Base-by-base conservation (phyloP, 2,329 filamentous ascomycete genomes). In the Rhynchosporium agropyri region DNA sequence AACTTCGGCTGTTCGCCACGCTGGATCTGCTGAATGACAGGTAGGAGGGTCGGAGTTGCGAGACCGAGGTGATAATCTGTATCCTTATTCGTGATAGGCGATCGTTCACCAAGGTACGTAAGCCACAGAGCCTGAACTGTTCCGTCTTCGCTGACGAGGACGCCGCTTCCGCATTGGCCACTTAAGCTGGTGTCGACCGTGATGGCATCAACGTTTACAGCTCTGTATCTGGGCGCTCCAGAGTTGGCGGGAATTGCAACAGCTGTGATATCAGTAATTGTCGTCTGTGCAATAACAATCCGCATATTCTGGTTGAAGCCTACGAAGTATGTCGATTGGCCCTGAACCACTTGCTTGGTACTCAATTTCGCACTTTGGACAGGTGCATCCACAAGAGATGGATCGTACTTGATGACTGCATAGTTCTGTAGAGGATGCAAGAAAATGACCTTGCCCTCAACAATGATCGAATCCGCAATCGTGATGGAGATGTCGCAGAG, bases 381-480 rank as follows among this genome's bases (percentile, higher is more conserved):
- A 0, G 95, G 93, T 1, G 94, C 95, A 72, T 96, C 87, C n/a
- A 98, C 96, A 20, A 99, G 84, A 45, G 85, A 87, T 1, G 95
- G 91, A 74, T 99, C 94, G 75, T 99, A 99, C 78, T 96, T 89
- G 71, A 99, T 86, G 71, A 99, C 90, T 68, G 90, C 91, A 76
- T 98, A 99, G 77, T 99, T 99, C 75, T 98, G 95, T 60, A 99
- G 81, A 13, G 95, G 95, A 74, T 99, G 95, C 75, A 99, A 81
- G 80, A 99, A 99, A 13, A 98, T 84, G 4, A 99, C 90, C 77
- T 96, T 97, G 70, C 90, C 95, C 69, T 94, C 90, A 10, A 98
- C 90, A 61, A 97, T 91, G 72, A 99, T 92, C 3, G 93, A 97
- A 76, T 99, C 95, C 29, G 95, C 95, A 70, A 99, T 96, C 13